phyloP scores from a whole-genome alignment of 768 basidiomycete species.

The Hebeloma cylindrosporum region DNA sequence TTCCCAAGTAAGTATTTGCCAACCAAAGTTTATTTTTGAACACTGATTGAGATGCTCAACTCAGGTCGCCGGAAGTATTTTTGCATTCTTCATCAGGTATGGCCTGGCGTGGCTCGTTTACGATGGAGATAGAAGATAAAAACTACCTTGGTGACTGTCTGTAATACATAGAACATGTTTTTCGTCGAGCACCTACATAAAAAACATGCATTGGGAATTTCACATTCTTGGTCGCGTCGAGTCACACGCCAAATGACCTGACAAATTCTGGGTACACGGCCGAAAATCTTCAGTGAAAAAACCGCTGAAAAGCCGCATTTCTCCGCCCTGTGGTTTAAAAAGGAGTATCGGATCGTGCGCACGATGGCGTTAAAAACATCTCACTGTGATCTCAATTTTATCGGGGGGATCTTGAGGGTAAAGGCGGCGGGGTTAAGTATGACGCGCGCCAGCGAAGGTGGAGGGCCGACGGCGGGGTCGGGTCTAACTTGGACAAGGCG shows the following conservation, averaged over 20 bases:
- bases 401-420: not conserved
- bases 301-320: slow-evolving; percentile 29
- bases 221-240: no score
- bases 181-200: no score
- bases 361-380: slow-evolving; percentile 22
- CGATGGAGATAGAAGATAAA: slow-evolving; percentile 78
- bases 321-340: slow-evolving; percentile 6
- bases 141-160: not conserved
- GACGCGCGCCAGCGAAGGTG: slow-evolving; percentile 8
- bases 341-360: not conserved
- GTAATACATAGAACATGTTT: not conserved
- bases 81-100: slow-evolving; percentile 88
- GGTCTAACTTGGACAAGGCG: slow-evolving; percentile 24
- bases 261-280: no score
- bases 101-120: slow-evolving; percentile 88
- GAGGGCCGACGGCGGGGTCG: slow-evolving; percentile 39
- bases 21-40: slow-evolving; percentile 12
- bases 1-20: slow-evolving; percentile 58
- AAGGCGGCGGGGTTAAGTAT: slow-evolving; percentile 20
- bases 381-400: no score
- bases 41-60: slow-evolving; percentile 4
- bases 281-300: slow-evolving; percentile 8
- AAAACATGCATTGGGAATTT: not conserved
- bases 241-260: no score
- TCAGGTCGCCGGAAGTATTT: slow-evolving; percentile 69